phyloP scores from a whole-genome alignment of 306 rosid genomes.

The Malus asiatica region DNA sequence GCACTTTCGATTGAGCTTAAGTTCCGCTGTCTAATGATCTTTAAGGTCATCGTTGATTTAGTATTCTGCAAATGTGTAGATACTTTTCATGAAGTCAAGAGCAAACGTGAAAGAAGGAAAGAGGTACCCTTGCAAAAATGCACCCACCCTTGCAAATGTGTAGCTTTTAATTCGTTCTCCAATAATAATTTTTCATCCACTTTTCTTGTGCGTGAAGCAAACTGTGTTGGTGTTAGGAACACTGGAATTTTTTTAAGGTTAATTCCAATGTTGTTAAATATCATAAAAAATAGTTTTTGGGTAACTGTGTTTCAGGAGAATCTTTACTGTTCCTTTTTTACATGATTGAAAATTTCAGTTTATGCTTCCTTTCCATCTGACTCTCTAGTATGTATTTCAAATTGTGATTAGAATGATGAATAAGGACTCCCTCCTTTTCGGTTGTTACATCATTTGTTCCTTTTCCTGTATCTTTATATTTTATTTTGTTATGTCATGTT shows the following conservation, averaged over 20 bases:
- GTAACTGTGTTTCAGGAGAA: neutral
- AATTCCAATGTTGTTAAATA: too few relatives aligned
- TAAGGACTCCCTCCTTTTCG: neutral
- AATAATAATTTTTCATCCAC: neutral
- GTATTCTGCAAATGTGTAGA: slow-evolving; percentile 37
- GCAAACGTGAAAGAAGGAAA: slow-evolving; percentile 79
- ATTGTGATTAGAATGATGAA: neutral
- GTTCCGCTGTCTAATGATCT: neutral
- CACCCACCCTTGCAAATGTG: neutral
- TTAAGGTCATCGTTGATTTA: slow-evolving; percentile 13
- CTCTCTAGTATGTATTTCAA: neutral
- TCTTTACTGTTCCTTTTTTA: neutral
- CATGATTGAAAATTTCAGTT: neutral
- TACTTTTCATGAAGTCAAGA: slow-evolving; percentile 68
- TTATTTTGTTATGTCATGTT: neutral
- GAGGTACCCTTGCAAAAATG: slow-evolving; percentile 42
- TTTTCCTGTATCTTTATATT: neutral
- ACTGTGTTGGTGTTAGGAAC: neutral
- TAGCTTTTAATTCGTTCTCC: neutral
- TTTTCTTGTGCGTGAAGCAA: neutral
- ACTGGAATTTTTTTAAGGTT: neutral
- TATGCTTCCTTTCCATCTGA: neutral
- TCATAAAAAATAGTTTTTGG: neutral
- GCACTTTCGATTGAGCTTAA: neutral
- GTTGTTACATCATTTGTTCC: neutral